Evolutionary conservation across 768 basidiomycete species (phyloP), one percentile per base, ranked within the genome.

Genomic region (Tricholoma hemisulphureum): DNA sequence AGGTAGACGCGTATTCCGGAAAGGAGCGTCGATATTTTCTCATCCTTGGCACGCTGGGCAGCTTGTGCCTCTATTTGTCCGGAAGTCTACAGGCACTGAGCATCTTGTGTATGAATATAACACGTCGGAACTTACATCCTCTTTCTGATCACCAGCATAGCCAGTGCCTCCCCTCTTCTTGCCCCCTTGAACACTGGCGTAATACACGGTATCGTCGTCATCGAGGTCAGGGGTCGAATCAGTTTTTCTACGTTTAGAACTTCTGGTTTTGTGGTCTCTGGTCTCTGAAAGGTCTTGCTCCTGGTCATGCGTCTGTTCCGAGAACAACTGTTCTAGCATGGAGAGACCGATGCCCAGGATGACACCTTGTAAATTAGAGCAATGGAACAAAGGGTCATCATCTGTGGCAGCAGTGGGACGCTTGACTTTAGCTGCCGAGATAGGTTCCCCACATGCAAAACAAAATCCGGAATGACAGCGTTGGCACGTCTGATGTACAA

Each of bases 321-420:
- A 70, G 67, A 88, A 95, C 32, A 81, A 72, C 54, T 84, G 79
- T 70, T 96, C 93, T 41, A 96, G 80, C 85, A 93, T 93, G 32
- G 84, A 84, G 43, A 96, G 81, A 8, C 95, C 95, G 35, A 96
- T 80, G n/a, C 95, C 95, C 5, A 98, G 77, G 61, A 97, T 86
- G 13, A 92, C 84, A 35, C 95, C 95, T 73, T 97, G 90, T 32
- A 96, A 69, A 66, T 92, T 90, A 6, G 91, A 82, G 71, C 95
- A 97, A 73, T 97, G 95, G 67, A 95, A 92, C 57, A 96, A 73
- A 11, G 81, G 79, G 55, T 83, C 81, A 45, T 84, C 82, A 26
- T 75, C 71, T 8, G 76, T 69, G 32, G 77, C 69, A 32, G 74
- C 72, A 75, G 69, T 77, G 66, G 71, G 71, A 51, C 74, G 78